Evolutionary conservation across 2,329 filamentous ascomycete genomes (phyloP).

Genomic region (Tympanopsis confertula): DNA sequence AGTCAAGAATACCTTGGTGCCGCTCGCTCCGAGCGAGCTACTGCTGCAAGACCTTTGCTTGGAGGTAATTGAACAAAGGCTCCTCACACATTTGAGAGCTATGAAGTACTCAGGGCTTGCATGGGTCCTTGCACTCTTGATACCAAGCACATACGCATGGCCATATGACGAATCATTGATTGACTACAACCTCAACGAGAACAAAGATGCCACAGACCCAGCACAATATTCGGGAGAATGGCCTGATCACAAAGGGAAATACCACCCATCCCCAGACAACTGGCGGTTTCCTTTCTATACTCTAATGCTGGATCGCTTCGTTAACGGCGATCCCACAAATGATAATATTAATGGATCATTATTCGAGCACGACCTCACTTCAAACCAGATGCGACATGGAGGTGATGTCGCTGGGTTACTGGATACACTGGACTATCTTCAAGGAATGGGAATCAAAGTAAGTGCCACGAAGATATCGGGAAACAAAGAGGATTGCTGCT

Average conservation of each 20-base stretch:
- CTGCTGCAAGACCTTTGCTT: no score
- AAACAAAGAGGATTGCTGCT: no score
- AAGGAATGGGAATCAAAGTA: slow-evolving; percentile 52
- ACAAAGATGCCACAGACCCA: slow-evolving; percentile 39
- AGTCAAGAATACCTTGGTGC: no score
- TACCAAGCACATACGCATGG: not conserved
- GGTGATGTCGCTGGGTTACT: slow-evolving; percentile 45
- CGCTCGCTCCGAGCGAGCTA: no score
- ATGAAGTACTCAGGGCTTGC: no score
- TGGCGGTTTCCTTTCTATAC: slow-evolving; percentile 60
- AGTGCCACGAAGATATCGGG: no score
- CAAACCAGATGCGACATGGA: slow-evolving; percentile 51
- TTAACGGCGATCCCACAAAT: slow-evolving; percentile 53
- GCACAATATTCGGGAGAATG: slow-evolving; percentile 46
- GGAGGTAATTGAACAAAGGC: no score
- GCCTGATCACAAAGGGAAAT: slow-evolving; percentile 33
- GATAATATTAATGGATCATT: slow-evolving; percentile 49
- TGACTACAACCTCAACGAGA: slow-evolving; percentile 49
- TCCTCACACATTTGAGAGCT: no score
- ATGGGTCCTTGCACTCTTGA: no score
- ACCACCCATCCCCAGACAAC: slow-evolving; percentile 40
- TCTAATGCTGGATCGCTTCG: slow-evolving; percentile 50
- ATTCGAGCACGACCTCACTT: slow-evolving; percentile 47
- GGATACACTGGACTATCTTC: slow-evolving; percentile 51
- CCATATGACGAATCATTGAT: slow-evolving; percentile 15